A percentile compares a stretch with the other conserved stretches of the same genome.
These are phyloP conservation scores for Saksenaea vasiformis DNA, from an alignment of 371 early-diverging fungal genomes.

Conservation along the genomic window DNA sequence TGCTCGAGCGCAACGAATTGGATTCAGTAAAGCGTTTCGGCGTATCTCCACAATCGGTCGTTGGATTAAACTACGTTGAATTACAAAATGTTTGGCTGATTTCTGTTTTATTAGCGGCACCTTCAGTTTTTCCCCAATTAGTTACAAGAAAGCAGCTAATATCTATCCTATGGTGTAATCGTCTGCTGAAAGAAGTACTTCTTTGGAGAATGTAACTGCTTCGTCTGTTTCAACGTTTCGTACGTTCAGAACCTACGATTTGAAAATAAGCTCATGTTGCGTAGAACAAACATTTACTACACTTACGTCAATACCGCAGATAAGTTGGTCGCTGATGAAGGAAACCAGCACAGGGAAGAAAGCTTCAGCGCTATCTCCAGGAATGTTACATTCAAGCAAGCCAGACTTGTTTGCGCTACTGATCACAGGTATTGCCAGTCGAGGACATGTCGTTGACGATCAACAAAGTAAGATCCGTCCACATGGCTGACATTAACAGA, in stretches of 20 bases:
- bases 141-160: conserved; percentile 1
- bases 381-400: conserved; percentile 83
- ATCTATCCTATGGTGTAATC: conserved; percentile 76
- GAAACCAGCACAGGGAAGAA: conserved; percentile 91
- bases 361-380: conserved; percentile 75
- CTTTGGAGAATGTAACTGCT: conserved; percentile 65
- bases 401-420: conserved; percentile 76
- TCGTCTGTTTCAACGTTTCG: conserved; percentile 58
- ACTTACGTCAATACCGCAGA: conserved; percentile 79
- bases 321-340: conserved; percentile 70
- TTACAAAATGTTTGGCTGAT: too few species aligned
- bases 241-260: conserved; percentile 42
- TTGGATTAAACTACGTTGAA: too few species aligned
- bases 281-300: conserved; percentile 1
- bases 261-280: conserved; percentile 6
- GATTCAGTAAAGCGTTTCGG: too few species aligned
- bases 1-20: too few species aligned
- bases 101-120: not conserved
- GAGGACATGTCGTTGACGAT: conserved; percentile 67
- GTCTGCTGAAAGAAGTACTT: conserved; percentile 64
- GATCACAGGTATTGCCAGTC: conserved; percentile 90
- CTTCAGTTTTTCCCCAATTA: not conserved
- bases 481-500: conserved; percentile 76
- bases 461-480: conserved; percentile 79
- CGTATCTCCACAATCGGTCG: too few species aligned